Evolutionary conservation across 208 protist genomes (phyloP).

Genomic region (Crithidia fasciculata): DNA sequence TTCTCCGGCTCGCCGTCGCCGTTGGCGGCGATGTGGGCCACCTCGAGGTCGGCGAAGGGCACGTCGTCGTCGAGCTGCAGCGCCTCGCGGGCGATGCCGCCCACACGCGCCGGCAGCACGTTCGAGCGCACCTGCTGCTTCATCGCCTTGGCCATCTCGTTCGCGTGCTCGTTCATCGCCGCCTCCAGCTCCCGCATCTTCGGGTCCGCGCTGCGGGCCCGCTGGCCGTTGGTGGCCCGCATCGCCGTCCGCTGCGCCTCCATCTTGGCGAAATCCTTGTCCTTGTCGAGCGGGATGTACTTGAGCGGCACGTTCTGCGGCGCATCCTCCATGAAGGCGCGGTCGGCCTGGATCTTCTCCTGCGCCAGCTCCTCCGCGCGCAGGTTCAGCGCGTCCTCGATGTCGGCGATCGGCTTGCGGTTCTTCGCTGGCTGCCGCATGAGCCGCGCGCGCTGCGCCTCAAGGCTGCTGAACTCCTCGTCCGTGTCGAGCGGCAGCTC

Average conservation of each 20-base stretch:
- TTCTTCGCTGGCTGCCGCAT: slow-evolving; percentile 67
- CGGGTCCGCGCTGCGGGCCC: slow-evolving; percentile 37
- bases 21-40: slow-evolving; percentile 57
- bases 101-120: slow-evolving; percentile 43
- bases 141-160: slow-evolving; percentile 54
- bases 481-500: slow-evolving; percentile 76
- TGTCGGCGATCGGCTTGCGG: slow-evolving; percentile 51
- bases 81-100: slow-evolving; percentile 58
- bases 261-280: slow-evolving; percentile 66
- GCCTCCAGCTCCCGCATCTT: slow-evolving; percentile 59
- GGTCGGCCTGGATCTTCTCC: slow-evolving; percentile 68
- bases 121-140: slow-evolving; percentile 49
- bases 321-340: slow-evolving; percentile 71
- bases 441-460: slow-evolving; percentile 70
- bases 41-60: slow-evolving; percentile 74
- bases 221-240: slow-evolving; percentile 39
- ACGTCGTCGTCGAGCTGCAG: slow-evolving; percentile 77
- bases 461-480: slow-evolving; percentile 68
- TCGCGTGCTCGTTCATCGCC: slow-evolving; percentile 70
- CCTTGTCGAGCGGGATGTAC: slow-evolving; percentile 70
- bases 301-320: slow-evolving; percentile 63
- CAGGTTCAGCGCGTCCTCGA: slow-evolving; percentile 65
- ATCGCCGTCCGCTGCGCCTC: slow-evolving; percentile 64
- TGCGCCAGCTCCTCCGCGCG: slow-evolving; percentile 76
- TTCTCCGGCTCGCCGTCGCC: slow-evolving; percentile 62